Base-by-base conservation (phyloP, 164 flowering plant genomes). In the grape (Vitis vinifera) region DNA sequence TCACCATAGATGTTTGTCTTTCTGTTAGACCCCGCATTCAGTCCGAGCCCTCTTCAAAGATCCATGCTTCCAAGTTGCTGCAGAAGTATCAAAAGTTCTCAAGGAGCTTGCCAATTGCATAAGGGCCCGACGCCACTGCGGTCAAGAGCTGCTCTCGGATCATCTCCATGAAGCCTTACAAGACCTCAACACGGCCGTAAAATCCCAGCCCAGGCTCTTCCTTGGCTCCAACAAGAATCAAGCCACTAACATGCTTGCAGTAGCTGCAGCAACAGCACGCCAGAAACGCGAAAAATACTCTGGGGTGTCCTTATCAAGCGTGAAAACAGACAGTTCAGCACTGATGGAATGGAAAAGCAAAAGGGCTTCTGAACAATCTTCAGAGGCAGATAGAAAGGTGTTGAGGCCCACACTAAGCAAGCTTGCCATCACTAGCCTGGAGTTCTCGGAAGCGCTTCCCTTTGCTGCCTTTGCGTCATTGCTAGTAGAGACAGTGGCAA, bases 391-490 rank as follows among this genome's bases (percentile, higher is more conserved):
- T 17, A 65, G 74, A 51, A 87, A 77, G 69, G 47, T 68, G 0
- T 71, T 95, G 63, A 83, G 97, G 80, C 88, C 94, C 2, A 85
- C 90, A 30, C 30, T 88, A 71, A 95, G 98, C 70, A 92, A 90
- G 76, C 73, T 87, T 29, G 87, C 84, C 0, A 80, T 88, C 55
- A 89, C 92, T 1, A 90, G 96, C 71, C 83, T 92, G 1, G 99
- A 95, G 74, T 95, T 95, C 81, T 89, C 98, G 0, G 98, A 95
- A 68, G 98, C 98, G 1, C 94, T 95, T 50, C 98, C 99, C 1
- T 90, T 95, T 60, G 96, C 99, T 0, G 96, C 99, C 0, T 95
- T 95, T 77, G 96, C 96, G n/a, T 91, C 99, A 10, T 62, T 92
- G 82, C 84, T 95, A 2, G 88, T 95, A 68, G 99, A 95, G 81